A percentile compares a stretch with the other conserved stretches of the same genome.
These are phyloP conservation scores for Entomortierella lignicola DNA, from an alignment of 192 early-diverging fungal species.

Conservation along the genomic window DNA sequence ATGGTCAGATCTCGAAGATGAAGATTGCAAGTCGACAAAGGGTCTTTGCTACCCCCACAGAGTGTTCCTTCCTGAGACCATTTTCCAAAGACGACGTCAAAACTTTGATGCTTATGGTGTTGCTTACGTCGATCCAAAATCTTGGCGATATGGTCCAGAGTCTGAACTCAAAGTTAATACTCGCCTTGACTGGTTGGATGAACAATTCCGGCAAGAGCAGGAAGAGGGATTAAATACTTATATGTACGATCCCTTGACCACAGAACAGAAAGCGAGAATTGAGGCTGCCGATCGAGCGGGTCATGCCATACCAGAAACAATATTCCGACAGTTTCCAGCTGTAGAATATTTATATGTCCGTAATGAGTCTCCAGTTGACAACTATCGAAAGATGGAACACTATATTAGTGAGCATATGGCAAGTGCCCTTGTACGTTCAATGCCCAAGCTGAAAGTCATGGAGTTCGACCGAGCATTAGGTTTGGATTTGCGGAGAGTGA, in stretches of 20 bases:
- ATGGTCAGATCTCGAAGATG: constrained; percentile 12
- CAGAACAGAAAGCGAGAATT: not conserved
- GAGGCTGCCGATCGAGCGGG: not conserved
- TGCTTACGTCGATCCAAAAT: not conserved
- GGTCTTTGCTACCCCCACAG: not conserved
- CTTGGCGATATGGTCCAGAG: not conserved
- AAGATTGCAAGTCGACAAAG: not conserved
- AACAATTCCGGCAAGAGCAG: too few relatives aligned
- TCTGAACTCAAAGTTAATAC: not conserved
- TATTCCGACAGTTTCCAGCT: constrained; percentile 20
- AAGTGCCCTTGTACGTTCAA: constrained; percentile 9
- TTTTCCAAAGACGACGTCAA: not conserved
- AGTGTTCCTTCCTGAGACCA: not conserved
- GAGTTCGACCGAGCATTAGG: constrained; percentile 6
- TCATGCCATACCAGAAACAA: not conserved
- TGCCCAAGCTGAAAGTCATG: constrained; percentile 22
- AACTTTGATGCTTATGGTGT: not conserved
- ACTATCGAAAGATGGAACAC: not conserved
- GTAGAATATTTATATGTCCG: constrained; percentile 5
- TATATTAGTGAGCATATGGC: constrained; percentile 5
- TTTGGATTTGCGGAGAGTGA: not conserved
- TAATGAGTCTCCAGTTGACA: not conserved
- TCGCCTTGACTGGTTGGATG: too few relatives aligned
- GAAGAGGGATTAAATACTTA: too few relatives aligned
- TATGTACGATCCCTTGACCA: too few relatives aligned